Base-by-base conservation (phyloP, 352 stramenopile genomes). In the Phytophthora pluvialis region DNA sequence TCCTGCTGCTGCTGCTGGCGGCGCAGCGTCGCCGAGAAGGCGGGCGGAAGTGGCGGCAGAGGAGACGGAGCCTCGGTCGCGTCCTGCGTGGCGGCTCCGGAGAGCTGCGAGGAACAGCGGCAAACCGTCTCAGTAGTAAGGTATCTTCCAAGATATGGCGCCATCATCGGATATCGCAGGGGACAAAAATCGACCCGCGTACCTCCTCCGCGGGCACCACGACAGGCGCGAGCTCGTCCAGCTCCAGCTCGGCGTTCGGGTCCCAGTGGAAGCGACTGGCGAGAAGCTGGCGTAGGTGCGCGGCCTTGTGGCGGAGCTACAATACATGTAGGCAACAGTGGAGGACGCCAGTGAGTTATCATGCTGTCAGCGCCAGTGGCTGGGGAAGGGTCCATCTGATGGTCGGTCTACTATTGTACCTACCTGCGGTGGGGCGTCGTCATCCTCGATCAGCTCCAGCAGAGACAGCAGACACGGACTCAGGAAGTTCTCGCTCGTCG, bases 401-500 rank as follows among this genome's bases (percentile, higher is more conserved):
- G 3, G 21, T 21, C 21, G 21, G 21, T 21, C 21, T 21, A 21
- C 21, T 21, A 21, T 2, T 4, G 26, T 53, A 12, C 10, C 12
- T 54, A 88, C 79, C 70, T 78, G 60, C n/a, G 54, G 43, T 9
- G 70, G 67, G 15, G 60, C 52, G n/a, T 78, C 72, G n/a, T 77
- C 53, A 44, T 83, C 73, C 32, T 81, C 70, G 11, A 90, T 49
- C 16, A 93, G 69, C 67, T 93, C 83, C 33, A 91, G 76, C 12
- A 93, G 60, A 26, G 83, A 93, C 46, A 72, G 21, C 6, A 93
- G 61, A 48, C 76, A 87, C 32, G 80, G 70, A 21, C 76, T 69
- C n/a, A 93, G 50, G 43, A 91, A 93, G 58, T 90, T 91, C 16
- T 80, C 70, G 31, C 69, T 74, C 32, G 82, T 86, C 26, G 67